These are phyloP conservation scores for Suillus luteus DNA, from an alignment of 768 basidiomycete genomes.

Conservation along the genomic window DNA sequence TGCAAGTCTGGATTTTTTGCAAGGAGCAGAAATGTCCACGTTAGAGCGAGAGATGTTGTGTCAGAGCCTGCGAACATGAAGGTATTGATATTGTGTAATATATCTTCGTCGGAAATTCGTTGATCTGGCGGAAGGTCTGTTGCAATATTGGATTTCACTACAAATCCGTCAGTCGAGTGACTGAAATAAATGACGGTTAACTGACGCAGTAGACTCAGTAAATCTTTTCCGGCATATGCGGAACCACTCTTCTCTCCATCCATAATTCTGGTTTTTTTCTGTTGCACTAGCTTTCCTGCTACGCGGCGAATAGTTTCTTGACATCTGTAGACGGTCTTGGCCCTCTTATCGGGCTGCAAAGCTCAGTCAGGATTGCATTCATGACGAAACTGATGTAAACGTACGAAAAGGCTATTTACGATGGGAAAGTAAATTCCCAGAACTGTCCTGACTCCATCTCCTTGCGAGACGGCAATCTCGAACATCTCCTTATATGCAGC, in stretches of 20 bases:
- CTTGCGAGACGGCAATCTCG: constrained; percentile 64
- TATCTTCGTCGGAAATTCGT: constrained; percentile 84
- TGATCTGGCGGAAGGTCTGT: constrained; percentile 67
- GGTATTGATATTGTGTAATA: constrained; percentile 83
- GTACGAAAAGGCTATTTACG: constrained; percentile 55
- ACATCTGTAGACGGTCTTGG: constrained; percentile 53
- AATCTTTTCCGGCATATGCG: constrained; percentile 64
- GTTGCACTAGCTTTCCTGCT: constrained; percentile 74
- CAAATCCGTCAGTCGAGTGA: constrained; percentile 14
- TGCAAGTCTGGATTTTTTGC: constrained; percentile 70
- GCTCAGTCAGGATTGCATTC: neutral
- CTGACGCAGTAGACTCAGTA: constrained; percentile 77
- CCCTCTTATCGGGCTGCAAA: constrained; percentile 54
- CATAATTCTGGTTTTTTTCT: constrained; percentile 75
- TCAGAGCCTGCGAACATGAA: constrained; percentile 93
- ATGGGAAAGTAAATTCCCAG: constrained; percentile 62
- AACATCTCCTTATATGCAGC: constrained; percentile 87
- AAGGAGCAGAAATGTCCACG: constrained; percentile 82
- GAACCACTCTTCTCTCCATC: constrained; percentile 56
- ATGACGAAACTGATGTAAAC: constrained; percentile 25
- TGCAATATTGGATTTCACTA: constrained; percentile 84
- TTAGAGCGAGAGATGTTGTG: constrained; percentile 78
- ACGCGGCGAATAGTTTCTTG: constrained; percentile 65
- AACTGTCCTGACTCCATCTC: constrained; percentile 44
- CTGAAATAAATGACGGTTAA: constrained; percentile 15